Evolutionary conservation across 768 basidiomycete species (phyloP).

Genomic region (Naganishia kalamii): DNA sequence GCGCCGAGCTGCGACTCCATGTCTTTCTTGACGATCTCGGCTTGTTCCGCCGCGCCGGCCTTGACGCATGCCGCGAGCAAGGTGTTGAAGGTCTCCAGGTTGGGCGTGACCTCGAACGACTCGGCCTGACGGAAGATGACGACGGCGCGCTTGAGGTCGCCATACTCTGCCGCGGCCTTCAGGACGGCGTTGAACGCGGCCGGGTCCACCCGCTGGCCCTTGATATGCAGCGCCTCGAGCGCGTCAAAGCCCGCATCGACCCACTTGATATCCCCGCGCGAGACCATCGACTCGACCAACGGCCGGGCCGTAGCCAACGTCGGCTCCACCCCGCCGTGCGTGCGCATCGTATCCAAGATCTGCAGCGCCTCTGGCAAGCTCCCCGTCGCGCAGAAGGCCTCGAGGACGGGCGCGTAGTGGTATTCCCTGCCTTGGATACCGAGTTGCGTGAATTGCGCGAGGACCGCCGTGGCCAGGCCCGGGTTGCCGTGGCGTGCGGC

Average conservation of each 20-base stretch:
- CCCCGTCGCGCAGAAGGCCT: constrained; percentile 60
- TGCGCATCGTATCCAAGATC: constrained; percentile 59
- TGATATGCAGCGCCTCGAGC: constrained; percentile 58
- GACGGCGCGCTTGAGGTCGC: constrained; percentile 69
- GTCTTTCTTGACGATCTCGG: constrained; percentile 61
- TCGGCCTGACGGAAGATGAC: constrained; percentile 64
- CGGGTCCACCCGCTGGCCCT: constrained; percentile 55
- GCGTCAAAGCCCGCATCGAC: constrained; percentile 63
- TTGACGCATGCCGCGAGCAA: constrained; percentile 62
- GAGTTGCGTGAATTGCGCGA: constrained; percentile 55
- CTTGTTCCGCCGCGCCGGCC: constrained; percentile 60
- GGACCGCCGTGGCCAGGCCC: constrained; percentile 61
- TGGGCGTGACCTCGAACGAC: constrained; percentile 57
- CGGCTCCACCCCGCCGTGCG: constrained; percentile 52
- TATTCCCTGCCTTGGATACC: constrained; percentile 58
- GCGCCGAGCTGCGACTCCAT: constrained; percentile 50
- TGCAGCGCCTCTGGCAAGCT: constrained; percentile 61
- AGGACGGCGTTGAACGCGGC: constrained; percentile 63
- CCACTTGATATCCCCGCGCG: constrained; percentile 47
- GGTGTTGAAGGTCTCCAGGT: constrained; percentile 62
- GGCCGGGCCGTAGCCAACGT: constrained; percentile 54
- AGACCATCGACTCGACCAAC: constrained; percentile 53
- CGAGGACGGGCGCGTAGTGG: constrained; percentile 71
- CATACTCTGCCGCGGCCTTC: constrained; percentile 56
- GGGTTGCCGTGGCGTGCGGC: constrained; percentile 68